Evolutionary conservation across 1,284 basidiomycete genomes (phyloP).

Genomic region (Heterobasidion irregulare): DNA sequence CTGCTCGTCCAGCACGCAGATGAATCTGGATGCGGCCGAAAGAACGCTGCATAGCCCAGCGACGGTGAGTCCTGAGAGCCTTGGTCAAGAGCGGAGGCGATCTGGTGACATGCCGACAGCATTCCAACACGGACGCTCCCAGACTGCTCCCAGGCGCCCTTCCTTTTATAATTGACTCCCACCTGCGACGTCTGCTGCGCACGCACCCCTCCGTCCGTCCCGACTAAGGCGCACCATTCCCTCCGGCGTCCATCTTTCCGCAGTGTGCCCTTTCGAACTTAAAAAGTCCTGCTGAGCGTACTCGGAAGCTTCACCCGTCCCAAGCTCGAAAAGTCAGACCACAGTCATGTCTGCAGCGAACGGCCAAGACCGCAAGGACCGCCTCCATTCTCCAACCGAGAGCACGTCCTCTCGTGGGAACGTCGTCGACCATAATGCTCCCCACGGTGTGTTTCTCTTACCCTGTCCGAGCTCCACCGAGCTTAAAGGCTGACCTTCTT

Average conservation of each 20-base stretch:
- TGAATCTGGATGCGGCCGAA: too few species aligned
- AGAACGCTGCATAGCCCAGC: too few species aligned
- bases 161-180: not conserved
- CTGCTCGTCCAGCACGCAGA: too few species aligned
- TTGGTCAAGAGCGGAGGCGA: too few species aligned
- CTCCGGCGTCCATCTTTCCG: not conserved
- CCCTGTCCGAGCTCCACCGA: slow-evolving; percentile 8
- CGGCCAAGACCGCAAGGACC: slow-evolving; percentile 20
- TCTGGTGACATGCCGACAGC: not conserved
- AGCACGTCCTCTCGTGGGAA: slow-evolving; percentile 40
- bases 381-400: slow-evolving; percentile 15
- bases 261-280: not conserved
- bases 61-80: too few species aligned
- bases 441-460: slow-evolving; percentile 40
- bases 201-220: not conserved
- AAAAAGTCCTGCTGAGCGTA: not conserved
- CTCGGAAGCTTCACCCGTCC: not conserved
- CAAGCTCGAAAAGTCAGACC: not conserved
- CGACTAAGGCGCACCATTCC: not conserved
- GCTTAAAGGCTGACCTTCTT: slow-evolving; percentile 2
- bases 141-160: not conserved
- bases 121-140: not conserved
- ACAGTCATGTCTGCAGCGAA: not conserved
- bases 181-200: not conserved
- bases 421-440: slow-evolving; percentile 71